A percentile compares a stretch with the other conserved stretches of the same genome.
Conservation (phyloP, 1,284 basidiomycete genomes). For the Cutaneotrichosporon mucoides region DNA sequence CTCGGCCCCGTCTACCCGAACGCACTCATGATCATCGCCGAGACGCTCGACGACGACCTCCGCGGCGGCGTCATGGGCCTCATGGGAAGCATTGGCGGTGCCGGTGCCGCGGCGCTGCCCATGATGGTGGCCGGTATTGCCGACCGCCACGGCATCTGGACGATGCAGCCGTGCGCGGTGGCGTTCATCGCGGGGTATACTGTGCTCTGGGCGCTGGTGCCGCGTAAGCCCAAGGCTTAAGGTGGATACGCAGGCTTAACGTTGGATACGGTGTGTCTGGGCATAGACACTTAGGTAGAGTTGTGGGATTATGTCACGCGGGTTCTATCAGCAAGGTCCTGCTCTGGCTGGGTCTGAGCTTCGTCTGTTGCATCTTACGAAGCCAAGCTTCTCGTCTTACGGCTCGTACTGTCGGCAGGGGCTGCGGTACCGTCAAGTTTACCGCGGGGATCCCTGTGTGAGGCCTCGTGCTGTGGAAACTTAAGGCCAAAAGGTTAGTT, state of each 20-base stretch:
- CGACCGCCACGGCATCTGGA: conserved; percentile 18
- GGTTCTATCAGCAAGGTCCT: too few species aligned
- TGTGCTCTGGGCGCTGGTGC: conserved; percentile 11
- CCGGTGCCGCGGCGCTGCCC: conserved; percentile 60
- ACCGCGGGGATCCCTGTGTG: too few species aligned
- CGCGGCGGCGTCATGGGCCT: conserved; percentile 61
- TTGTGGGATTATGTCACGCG: too few species aligned
- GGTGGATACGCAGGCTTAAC: too few species aligned
- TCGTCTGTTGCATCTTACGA: too few species aligned
- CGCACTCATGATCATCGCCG: conserved; percentile 57
- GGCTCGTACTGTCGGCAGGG: too few species aligned
- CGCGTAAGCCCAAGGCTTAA: conserved; percentile 1
- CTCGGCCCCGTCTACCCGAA: conserved; percentile 59
- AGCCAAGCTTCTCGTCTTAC: too few species aligned
- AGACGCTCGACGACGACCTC: conserved; percentile 58
- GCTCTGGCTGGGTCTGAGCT: too few species aligned
- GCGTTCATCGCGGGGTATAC: conserved; percentile 12
- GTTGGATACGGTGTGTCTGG: too few species aligned
- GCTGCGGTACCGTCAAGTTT: too few species aligned
- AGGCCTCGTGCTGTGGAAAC: too few species aligned
- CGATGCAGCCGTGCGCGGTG: conserved; percentile 17
- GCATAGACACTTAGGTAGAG: too few species aligned
- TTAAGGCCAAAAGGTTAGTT: neutral
- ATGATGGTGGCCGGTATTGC: conserved; percentile 43
- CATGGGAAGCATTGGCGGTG: conserved; percentile 58